Evolutionary conservation across 2,329 filamentous ascomycete species (phyloP), one percentile per base, ranked within the genome.

Genomic region (Triangularia verruculosa): DNA sequence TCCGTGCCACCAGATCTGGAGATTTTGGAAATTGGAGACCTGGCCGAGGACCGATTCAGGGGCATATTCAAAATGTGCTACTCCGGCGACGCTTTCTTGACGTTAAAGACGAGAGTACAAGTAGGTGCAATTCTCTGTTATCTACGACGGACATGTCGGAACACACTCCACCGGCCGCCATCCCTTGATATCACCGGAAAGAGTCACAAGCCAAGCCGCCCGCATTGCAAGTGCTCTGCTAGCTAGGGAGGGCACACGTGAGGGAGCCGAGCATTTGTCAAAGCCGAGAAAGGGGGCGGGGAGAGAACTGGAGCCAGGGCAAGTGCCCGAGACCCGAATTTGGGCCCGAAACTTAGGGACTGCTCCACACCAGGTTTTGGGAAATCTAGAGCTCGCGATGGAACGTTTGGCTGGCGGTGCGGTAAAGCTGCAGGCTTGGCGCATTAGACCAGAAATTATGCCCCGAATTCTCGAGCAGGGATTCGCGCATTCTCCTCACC

Each of bases 21-120:
- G 79, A 98, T 99, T 68, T 80, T 99, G 69, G 95, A 99, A 82
- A 96, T 99, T 77, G 95, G 95, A 63, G 95, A 99, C 77, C 82
- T 99, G 75, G 95, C 95, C 60, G 95, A 98, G 79, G 95, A 99
- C 80, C 85, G 94, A 60, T 99, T 99, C 77, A 86, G 95, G 64
- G 95, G 95, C 74, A 98, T 99, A 71, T 99, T 99, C 84, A 98
- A 98, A 78, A 98, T 99, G 94, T 94, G 90, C 76, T 99, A 99
- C 76, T 88, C 91, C 1, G 95, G 95, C 69, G 94, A 99, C 79
- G 94, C 95, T 28, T 98, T 93, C 75, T 79, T 99, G 78, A 98
- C 95, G 25, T 83, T 99, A 67, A 95, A 95, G 77, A 99, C 95
- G 64, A 87, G 93, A 78, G 95, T 99, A 68, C 95, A 99, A 82